A percentile compares a stretch with the other conserved stretches of the same genome.
Conservation (phyloP, 2,329 filamentous ascomycete species). For the Xylaria sp. region DNA sequence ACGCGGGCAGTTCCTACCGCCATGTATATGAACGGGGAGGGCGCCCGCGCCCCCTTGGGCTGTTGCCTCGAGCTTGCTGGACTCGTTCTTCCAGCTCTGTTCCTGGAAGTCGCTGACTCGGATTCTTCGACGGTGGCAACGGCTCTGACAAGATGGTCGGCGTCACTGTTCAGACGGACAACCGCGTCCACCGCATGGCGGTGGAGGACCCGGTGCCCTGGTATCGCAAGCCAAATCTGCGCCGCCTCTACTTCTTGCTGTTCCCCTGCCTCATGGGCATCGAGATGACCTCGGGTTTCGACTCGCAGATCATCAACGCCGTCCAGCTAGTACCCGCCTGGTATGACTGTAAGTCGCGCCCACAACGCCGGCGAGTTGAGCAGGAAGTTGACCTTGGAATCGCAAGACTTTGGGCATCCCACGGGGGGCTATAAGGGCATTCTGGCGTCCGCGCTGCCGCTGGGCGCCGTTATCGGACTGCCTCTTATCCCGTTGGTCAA, state of each 20-base stretch:
- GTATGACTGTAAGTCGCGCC: slow-evolving; percentile 47
- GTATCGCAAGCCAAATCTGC: slow-evolving; percentile 67
- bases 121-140: slow-evolving; percentile 1
- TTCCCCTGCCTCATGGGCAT: slow-evolving; percentile 69
- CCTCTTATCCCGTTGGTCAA: slow-evolving; percentile 64
- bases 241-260: slow-evolving; percentile 63
- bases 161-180: slow-evolving; percentile 42
- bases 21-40: slow-evolving; percentile 38
- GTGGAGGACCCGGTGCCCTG: slow-evolving; percentile 57
- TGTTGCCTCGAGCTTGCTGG: slow-evolving; percentile 23
- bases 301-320: slow-evolving; percentile 55
- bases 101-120: slow-evolving; percentile 5
- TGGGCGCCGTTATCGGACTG: slow-evolving; percentile 62
- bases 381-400: slow-evolving; percentile 12
- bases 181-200: slow-evolving; percentile 54
- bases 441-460: slow-evolving; percentile 62
- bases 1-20: neutral
- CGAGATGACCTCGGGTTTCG: slow-evolving; percentile 69
- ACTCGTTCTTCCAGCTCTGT: slow-evolving; percentile 17
- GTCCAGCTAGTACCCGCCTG: slow-evolving; percentile 53
- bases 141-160: slow-evolving; percentile 43
- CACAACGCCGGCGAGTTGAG: neutral
- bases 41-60: too few species aligned
- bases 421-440: slow-evolving; percentile 54
- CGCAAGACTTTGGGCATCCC: slow-evolving; percentile 47